Conservation (phyloP, 2,329 filamentous ascomycete species). For the Emergomyces orientalis region DNA sequence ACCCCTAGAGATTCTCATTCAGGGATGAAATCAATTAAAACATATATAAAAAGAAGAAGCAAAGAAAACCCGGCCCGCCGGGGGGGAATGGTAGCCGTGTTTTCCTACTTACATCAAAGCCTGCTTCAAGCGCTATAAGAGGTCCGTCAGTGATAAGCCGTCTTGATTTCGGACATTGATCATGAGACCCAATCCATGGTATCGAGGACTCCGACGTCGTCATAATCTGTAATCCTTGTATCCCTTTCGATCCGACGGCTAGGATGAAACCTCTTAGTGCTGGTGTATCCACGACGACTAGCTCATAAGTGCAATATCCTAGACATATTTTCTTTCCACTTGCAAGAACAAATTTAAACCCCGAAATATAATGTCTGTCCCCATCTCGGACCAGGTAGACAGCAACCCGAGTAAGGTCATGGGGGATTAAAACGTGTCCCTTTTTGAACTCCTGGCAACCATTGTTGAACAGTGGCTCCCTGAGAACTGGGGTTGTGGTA, state of each 20-base stretch:
- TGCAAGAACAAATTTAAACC: background rate
- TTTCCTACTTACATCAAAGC: slow-evolving; percentile 5
- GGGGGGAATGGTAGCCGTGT: background rate
- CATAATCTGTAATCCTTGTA: slow-evolving; percentile 2
- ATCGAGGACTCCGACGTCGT: background rate
- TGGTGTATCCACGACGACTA: background rate
- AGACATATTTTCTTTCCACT: background rate
- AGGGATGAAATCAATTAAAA: background rate
- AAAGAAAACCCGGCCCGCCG: too few species aligned
- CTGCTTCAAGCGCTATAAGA: slow-evolving; percentile 1
- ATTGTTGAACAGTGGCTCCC: background rate
- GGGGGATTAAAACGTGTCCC: background rate
- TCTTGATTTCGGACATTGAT: background rate
- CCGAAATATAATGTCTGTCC: background rate
- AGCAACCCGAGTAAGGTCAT: background rate
- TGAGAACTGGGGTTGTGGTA: background rate
- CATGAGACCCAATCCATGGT: background rate
- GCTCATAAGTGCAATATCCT: background rate
- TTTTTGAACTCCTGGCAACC: background rate
- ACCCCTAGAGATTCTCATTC: background rate
- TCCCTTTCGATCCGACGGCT: background rate
- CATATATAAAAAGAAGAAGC: background rate
- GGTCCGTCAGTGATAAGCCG: background rate
- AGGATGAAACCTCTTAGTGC: background rate
- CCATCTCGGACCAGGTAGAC: slow-evolving; percentile 1